These are phyloP conservation scores for Tylopilus rubrobrunneus DNA, from an alignment of 768 basidiomycete genomes.

Conservation along the genomic window DNA sequence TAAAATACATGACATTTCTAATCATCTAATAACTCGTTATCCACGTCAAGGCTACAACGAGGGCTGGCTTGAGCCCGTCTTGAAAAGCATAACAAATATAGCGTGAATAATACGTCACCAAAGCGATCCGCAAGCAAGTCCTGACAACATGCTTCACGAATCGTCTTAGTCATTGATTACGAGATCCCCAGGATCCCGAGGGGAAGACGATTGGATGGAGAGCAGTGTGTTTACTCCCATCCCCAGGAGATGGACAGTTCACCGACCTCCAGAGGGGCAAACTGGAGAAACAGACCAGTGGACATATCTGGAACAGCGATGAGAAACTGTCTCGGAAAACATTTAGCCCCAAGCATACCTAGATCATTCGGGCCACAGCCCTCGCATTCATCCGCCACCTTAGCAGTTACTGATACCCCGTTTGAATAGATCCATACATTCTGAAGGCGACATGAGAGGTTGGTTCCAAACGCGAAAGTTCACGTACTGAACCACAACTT, in stretches of 20 bases:
- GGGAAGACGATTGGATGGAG: not conserved
- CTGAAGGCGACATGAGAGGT: slow-evolving; percentile 32
- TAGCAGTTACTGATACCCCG: slow-evolving; percentile 46
- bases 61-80: slow-evolving; percentile 20
- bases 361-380: slow-evolving; percentile 50
- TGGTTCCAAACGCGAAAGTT: not conserved
- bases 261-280: slow-evolving; percentile 47
- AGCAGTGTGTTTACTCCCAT: slow-evolving; percentile 29
- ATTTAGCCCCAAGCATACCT: slow-evolving; percentile 39
- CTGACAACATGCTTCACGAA: slow-evolving; percentile 12
- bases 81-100: slow-evolving; percentile 13
- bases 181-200: slow-evolving; percentile 7
- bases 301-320: slow-evolving; percentile 55
- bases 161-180: slow-evolving; percentile 6
- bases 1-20: slow-evolving; percentile 26
- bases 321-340: slow-evolving; percentile 1
- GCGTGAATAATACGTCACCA: slow-evolving; percentile 21
- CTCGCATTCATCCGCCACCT: slow-evolving; percentile 55
- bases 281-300: slow-evolving; percentile 50
- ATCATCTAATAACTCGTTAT: slow-evolving; percentile 5
- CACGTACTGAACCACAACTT: slow-evolving; percentile 59
- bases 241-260: slow-evolving; percentile 54
- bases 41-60: slow-evolving; percentile 11
- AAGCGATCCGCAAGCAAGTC: slow-evolving; percentile 16
- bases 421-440: slow-evolving; percentile 55